Conservation (phyloP, 1,284 basidiomycete species). For the Trichosporon faecale region DNA sequence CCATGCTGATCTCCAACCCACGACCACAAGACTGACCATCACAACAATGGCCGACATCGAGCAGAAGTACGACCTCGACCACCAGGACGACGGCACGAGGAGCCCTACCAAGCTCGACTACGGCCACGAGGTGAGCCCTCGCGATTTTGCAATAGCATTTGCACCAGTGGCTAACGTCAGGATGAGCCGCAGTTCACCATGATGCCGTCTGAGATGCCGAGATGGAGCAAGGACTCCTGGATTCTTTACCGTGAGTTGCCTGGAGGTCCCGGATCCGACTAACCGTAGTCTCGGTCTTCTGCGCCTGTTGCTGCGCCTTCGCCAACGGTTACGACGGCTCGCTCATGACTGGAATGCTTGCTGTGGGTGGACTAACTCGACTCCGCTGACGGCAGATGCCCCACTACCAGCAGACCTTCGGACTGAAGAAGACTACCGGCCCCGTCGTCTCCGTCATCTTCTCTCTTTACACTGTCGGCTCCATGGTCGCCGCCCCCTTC, state of each 20-base stretch:
- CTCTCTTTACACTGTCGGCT: constrained; percentile 34
- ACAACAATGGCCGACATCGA: not conserved
- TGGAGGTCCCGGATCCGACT: not conserved
- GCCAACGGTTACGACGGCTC: constrained; percentile 40
- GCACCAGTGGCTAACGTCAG: constrained; percentile 7
- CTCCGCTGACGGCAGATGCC: constrained; percentile 29
- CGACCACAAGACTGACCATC: not conserved
- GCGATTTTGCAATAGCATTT: not conserved
- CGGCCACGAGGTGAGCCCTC: not conserved
- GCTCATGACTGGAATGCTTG: constrained; percentile 21
- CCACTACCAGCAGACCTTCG: constrained; percentile 32
- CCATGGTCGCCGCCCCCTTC: constrained; percentile 25
- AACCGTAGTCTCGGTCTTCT: constrained; percentile 30
- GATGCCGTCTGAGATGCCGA: constrained; percentile 27
- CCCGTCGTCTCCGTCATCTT: constrained; percentile 31
- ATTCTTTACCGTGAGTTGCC: constrained; percentile 30
- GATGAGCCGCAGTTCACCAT: constrained; percentile 28
- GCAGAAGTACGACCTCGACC: not conserved
- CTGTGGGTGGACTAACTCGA: not conserved
- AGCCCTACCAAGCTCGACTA: not conserved
- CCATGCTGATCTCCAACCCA: not conserved
- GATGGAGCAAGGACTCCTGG: constrained; percentile 26
- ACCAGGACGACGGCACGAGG: not conserved
- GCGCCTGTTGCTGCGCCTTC: constrained; percentile 36
- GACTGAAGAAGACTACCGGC: constrained; percentile 25